These are phyloP conservation scores for Sporobolomyces phaffii DNA, from an alignment of 768 basidiomycete species.

Conservation along the genomic window DNA sequence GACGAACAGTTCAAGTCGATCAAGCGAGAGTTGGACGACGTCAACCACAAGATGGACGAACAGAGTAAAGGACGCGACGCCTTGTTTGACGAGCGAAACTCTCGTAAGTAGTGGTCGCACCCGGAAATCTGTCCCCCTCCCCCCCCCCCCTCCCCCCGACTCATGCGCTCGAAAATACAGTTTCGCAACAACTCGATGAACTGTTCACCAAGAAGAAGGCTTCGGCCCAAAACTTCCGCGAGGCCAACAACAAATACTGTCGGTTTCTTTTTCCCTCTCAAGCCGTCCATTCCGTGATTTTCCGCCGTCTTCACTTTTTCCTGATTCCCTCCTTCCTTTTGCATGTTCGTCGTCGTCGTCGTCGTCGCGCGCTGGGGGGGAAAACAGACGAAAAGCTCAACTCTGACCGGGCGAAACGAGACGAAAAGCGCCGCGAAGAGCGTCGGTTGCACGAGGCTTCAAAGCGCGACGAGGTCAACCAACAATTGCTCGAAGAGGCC, in stretches of 20 bases:
- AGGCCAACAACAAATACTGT: conserved; percentile 76
- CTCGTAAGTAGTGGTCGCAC: conserved; percentile 55
- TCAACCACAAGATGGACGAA: conserved; percentile 82
- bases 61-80: conserved; percentile 70
- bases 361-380: too few species aligned
- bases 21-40: conserved; percentile 72
- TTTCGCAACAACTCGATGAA: conserved; percentile 54
- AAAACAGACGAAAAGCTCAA: conserved; percentile 66
- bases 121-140: not conserved
- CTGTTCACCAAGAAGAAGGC: conserved; percentile 74
- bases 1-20: conserved; percentile 75
- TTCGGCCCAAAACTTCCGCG: conserved; percentile 63
- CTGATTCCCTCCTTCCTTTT: too few species aligned
- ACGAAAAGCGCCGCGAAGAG: conserved; percentile 68
- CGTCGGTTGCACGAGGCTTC: conserved; percentile 68
- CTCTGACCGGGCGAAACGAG: conserved; percentile 76
- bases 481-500: conserved; percentile 83
- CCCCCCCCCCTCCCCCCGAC: too few species aligned
- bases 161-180: too few species aligned
- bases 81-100: conserved; percentile 80
- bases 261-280: conserved; percentile 28
- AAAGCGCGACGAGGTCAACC: conserved; percentile 71
- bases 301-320: too few species aligned
- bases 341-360: too few species aligned
- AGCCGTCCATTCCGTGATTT: too few species aligned